These are phyloP conservation scores for Blumeriella jaapii DNA, from an alignment of 2,329 filamentous ascomycete genomes.

Conservation along the genomic window DNA sequence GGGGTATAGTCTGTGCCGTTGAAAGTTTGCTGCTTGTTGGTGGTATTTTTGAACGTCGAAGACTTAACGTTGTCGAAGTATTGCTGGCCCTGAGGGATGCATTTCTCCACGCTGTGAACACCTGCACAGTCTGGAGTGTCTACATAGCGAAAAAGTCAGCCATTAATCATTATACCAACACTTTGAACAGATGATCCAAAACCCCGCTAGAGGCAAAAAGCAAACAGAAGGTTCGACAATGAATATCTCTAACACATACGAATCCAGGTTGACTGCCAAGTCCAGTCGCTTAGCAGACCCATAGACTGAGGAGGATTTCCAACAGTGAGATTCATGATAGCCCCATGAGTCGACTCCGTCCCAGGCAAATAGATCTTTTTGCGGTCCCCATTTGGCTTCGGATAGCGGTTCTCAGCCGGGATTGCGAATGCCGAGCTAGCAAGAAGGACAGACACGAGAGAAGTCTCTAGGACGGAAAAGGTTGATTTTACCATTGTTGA, in stretches of 20 bases:
- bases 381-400: conserved; percentile 2
- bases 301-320: conserved; percentile 7
- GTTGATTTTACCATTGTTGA: conserved; percentile 7
- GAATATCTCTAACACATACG: too few species aligned
- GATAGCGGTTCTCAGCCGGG: conserved; percentile 1
- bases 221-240: too few species aligned
- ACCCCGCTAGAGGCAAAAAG: too few species aligned
- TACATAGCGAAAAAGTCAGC: too few species aligned
- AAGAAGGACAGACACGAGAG: conserved; percentile 5
- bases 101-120: conserved; percentile 3
- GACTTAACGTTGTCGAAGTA: conserved; percentile 6
- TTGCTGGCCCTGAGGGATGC: conserved; percentile 5
- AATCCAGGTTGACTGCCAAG: conserved; percentile 8
- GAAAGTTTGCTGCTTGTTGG: not conserved
- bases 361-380: conserved; percentile 7
- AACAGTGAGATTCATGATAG: conserved; percentile 7
- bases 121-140: conserved; percentile 8
- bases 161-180: too few species aligned
- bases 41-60: conserved; percentile 4
- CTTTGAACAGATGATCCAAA: too few species aligned
- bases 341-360: conserved; percentile 6
- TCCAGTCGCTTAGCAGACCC: conserved; percentile 7
- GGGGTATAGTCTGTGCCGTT: conserved; percentile 8
- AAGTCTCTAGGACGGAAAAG: conserved; percentile 1
- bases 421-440: conserved; percentile 2